A percentile compares a stretch with the other conserved stretches of the same genome.
Evolutionary conservation across 2,329 filamentous ascomycete species (phyloP).

Genomic region (Colletotrichum ledebouriae): DNA sequence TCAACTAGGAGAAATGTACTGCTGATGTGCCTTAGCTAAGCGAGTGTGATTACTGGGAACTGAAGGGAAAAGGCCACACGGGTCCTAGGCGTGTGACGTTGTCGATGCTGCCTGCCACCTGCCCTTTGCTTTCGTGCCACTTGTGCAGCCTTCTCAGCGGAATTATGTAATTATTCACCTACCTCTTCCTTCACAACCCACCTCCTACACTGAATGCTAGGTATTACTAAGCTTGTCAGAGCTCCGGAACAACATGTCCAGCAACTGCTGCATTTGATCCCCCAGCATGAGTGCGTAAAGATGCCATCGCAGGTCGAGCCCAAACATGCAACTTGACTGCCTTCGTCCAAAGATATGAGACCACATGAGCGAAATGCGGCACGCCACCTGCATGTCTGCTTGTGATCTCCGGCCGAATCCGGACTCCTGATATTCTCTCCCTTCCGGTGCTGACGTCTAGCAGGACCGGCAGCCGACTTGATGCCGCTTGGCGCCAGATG

Average conservation of each 20-base stretch:
- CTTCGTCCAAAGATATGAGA: conserved; percentile 18
- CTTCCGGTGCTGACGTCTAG: background rate
- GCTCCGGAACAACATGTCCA: no score
- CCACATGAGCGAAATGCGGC: conserved; percentile 24
- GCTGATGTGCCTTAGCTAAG: conserved; percentile 25
- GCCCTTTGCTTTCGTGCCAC: conserved; percentile 15
- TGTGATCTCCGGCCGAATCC: conserved; percentile 32
- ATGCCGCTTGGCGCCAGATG: conserved; percentile 2
- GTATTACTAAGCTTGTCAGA: conserved; percentile 6
- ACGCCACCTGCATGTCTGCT: conserved; percentile 27
- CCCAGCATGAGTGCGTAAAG: background rate
- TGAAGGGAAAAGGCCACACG: conserved; percentile 23
- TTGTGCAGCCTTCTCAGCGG: conserved; percentile 16
- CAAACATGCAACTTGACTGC: conserved; percentile 5
- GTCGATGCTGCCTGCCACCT: conserved; percentile 51
- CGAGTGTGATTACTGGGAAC: conserved; percentile 37
- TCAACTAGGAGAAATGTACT: conserved; percentile 44
- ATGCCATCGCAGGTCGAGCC: background rate
- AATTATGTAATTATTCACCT: conserved; percentile 28
- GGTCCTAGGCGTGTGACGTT: conserved; percentile 49
- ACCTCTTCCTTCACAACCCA: background rate
- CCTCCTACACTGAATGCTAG: background rate
- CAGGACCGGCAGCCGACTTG: background rate
- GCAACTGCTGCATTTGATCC: background rate
- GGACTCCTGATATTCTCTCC: conserved; percentile 6